These are phyloP conservation scores for Gaeumannomyces sp. DNA, from an alignment of 2,329 filamentous ascomycete species.

Conservation along the genomic window DNA sequence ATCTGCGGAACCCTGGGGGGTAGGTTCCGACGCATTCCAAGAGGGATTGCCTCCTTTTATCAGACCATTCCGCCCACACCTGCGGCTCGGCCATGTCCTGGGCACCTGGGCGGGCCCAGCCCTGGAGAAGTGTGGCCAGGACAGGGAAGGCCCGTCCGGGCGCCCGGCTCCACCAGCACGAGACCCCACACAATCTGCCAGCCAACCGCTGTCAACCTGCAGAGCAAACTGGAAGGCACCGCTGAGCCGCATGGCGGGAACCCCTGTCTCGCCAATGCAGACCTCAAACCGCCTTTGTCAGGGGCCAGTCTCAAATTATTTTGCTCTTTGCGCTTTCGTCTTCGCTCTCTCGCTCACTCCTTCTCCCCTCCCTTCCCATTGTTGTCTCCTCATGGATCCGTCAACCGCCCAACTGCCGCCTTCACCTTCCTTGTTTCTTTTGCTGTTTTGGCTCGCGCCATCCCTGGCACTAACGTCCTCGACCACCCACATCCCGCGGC, in stretches of 20 bases:
- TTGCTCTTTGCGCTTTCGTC: background rate
- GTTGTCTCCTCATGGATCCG: background rate
- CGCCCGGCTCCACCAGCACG: too few species aligned
- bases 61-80: constrained; percentile 1
- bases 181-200: too few species aligned
- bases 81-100: background rate
- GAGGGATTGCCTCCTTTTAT: constrained; percentile 5
- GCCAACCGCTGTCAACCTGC: background rate
- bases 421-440: background rate
- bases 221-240: background rate
- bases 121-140: too few species aligned
- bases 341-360: background rate
- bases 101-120: too few species aligned
- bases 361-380: background rate
- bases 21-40: constrained; percentile 2
- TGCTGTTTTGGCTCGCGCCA: background rate
- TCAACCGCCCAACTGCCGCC: background rate
- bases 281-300: constrained; percentile 24
- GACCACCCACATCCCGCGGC: background rate
- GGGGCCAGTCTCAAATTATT: constrained; percentile 23
- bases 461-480: too few species aligned
- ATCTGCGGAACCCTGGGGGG: background rate
- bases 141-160: too few species aligned
- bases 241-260: constrained; percentile 1
- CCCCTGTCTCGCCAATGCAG: constrained; percentile 13